phyloP scores from a whole-genome alignment of 805 yeast species.

The Starmerella apicola region DNA sequence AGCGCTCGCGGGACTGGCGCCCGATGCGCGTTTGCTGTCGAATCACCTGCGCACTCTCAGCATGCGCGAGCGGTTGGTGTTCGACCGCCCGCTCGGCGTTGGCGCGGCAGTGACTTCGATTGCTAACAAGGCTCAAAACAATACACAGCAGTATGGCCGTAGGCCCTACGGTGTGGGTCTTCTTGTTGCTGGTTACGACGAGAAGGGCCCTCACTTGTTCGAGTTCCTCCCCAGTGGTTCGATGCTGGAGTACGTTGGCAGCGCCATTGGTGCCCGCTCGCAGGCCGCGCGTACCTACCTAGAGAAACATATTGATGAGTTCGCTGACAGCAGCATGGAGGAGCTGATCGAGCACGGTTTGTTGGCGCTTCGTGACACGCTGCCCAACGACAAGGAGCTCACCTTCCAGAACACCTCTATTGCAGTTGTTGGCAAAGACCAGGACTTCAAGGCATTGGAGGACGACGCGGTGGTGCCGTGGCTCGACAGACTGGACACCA shows the following conservation, averaged over 20 bases:
- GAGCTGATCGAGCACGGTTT: slow-evolving; percentile 76
- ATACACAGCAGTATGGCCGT: slow-evolving; percentile 90
- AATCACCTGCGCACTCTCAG: slow-evolving; percentile 86
- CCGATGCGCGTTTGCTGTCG: slow-evolving; percentile 90
- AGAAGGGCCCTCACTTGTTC: slow-evolving; percentile 82
- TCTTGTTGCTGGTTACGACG: slow-evolving; percentile 80
- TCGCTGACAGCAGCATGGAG: slow-evolving; percentile 49
- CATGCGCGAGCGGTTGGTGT: slow-evolving; percentile 72
- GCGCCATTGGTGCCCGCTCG: slow-evolving; percentile 96
- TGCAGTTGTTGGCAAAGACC: slow-evolving; percentile 80
- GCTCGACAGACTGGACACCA: slow-evolving; percentile 62
- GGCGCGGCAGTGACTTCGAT: slow-evolving; percentile 71
- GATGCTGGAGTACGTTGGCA: slow-evolving; percentile 77
- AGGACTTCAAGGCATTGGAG: slow-evolving; percentile 64
- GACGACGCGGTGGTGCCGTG: slow-evolving; percentile 78
- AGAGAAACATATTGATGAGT: slow-evolving; percentile 69
- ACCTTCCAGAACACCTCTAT: slow-evolving; percentile 74
- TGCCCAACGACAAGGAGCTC: slow-evolving; percentile 88
- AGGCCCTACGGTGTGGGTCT: slow-evolving; percentile 98
- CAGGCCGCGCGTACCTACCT: slow-evolving; percentile 96
- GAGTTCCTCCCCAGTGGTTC: slow-evolving; percentile 97
- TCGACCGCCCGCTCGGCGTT: slow-evolving; percentile 72
- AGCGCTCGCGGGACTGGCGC: slow-evolving; percentile 94
- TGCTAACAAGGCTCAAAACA: slow-evolving; percentile 94
- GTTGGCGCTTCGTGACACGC: slow-evolving; percentile 82